These are phyloP conservation scores for Rhododendron vialii DNA, from an alignment of 148 eudicot species.

Conservation along the genomic window DNA sequence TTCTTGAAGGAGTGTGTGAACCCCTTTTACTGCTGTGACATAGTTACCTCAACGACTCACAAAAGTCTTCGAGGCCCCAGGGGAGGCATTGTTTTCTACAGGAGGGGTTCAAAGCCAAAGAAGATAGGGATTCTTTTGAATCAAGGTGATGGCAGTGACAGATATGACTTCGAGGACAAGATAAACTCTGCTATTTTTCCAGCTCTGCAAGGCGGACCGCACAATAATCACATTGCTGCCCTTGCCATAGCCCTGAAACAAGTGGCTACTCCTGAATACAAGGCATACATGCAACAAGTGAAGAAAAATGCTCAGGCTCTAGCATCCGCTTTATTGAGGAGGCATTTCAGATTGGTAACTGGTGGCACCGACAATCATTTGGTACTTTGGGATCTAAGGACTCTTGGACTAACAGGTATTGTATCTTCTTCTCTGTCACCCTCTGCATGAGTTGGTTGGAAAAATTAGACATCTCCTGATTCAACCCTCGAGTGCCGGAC, in stretches of 20 bases:
- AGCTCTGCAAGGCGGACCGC: constrained; percentile 96
- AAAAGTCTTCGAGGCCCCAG: constrained; percentile 98
- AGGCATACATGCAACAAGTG: constrained; percentile 86
- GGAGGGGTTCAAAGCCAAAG: constrained; percentile 74
- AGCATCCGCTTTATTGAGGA: constrained; percentile 60
- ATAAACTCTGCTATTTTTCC: constrained; percentile 96
- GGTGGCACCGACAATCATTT: constrained; percentile 99
- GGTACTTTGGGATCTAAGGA: constrained; percentile 91
- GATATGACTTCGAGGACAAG: constrained; percentile 87
- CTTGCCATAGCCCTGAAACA: constrained; percentile 95
- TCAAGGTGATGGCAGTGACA: constrained; percentile 65
- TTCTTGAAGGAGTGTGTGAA: constrained; percentile 63
- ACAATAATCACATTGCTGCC: constrained; percentile 95
- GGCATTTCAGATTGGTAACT: constrained; percentile 76
- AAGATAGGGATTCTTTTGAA: constrained; percentile 56
- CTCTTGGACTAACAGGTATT: constrained; percentile 74
- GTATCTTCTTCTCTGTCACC: background rate
- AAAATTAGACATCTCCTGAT: background rate
- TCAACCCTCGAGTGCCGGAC: background rate
- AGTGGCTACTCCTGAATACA: constrained; percentile 79
- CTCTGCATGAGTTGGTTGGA: background rate
- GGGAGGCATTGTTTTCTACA: constrained; percentile 89
- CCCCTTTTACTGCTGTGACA: constrained; percentile 90
- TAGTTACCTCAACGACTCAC: constrained; percentile 94
- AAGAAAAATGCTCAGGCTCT: constrained; percentile 84